Evolutionary conservation across 1,284 basidiomycete genomes (phyloP), one percentile per base, ranked within the genome.

Genomic region (Rhodotorula sp.): DNA sequence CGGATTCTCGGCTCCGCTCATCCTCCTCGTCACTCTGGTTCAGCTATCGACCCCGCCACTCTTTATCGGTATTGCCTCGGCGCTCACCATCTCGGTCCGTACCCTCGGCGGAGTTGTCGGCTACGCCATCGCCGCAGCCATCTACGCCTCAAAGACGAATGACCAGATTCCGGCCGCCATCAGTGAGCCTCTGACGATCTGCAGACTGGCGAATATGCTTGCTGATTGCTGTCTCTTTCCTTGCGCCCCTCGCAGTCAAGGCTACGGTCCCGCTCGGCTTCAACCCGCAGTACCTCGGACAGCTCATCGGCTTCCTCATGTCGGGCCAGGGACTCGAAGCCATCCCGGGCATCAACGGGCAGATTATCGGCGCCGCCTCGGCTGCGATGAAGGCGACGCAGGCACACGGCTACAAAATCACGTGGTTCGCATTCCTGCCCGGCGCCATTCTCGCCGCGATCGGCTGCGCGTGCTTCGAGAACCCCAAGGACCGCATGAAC

Each of bases 1-100:
- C 48, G 70, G 70, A 12, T 71, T 71, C 62, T 55, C 67, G 24
- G 66, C 70, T 15, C 70, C 70, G 26, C 62, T 71, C n/a, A 67
- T 69, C 44, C 58, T 71, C 46, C 54, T 71, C 56, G 61, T 67
- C 37, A 53, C 70, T 45, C 26, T 71, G 18, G 67, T 71, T 17
- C 70, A 71, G 58, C 58, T 68, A n/a, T 68, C 67, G 24, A 62
- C 70, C 1, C 70, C 70, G 1, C 70, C 70, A 17, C 64, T 67
- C 33, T 68, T 71, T 62, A 71, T 71, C 54, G 70, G 64, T 8
- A 60, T 67, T 24, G 70, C 70, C 18, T 67, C 70, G 10, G 60
- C 60, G 12, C 60, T 62, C 24, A 49, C 48, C 44, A 65, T 65
- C 59, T 60, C 66, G 45, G 55, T 60, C 20, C 64, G 69, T 24